Evolutionary conservation across 768 basidiomycete genomes (phyloP).

Genomic region (Trametes cingulata): DNA sequence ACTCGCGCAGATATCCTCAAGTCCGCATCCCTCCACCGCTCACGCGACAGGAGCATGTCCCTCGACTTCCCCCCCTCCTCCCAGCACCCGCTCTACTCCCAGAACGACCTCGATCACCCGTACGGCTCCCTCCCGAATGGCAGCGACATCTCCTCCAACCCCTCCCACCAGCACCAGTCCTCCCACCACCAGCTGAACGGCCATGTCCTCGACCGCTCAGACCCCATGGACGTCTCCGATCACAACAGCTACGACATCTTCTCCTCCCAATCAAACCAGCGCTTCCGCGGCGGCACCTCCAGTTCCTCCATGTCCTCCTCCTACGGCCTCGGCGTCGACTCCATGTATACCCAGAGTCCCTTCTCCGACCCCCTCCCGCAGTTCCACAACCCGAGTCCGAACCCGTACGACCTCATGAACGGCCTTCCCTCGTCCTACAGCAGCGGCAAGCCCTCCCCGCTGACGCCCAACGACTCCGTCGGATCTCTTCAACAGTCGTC

Average conservation of each 20-base stretch:
- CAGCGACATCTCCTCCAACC: constrained; percentile 36
- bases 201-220: constrained; percentile 51
- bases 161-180: constrained; percentile 35
- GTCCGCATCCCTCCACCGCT: constrained; percentile 32
- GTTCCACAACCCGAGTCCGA: constrained; percentile 52
- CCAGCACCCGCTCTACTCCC: constrained; percentile 52
- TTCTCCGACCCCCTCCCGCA: constrained; percentile 63
- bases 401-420: constrained; percentile 66
- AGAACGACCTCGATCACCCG: constrained; percentile 58
- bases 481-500: constrained; percentile 56
- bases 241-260: constrained; percentile 68
- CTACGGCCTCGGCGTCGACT: constrained; percentile 56
- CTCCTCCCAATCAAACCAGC: constrained; percentile 44
- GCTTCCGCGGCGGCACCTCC: constrained; percentile 74
- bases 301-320: constrained; percentile 64
- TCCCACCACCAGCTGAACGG: constrained; percentile 36
- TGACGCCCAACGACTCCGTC: constrained; percentile 69
- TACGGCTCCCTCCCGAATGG: constrained; percentile 49
- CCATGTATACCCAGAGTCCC: constrained; percentile 57
- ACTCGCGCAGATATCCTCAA: constrained; percentile 45
- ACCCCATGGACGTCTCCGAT: constrained; percentile 57
- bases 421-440: constrained; percentile 64
- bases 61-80: constrained; percentile 53
- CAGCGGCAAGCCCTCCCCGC: constrained; percentile 75
- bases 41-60: constrained; percentile 46